These are phyloP conservation scores for Daldinia bambusicola DNA, from an alignment of 495 filamentous ascomycete species.

Conservation along the genomic window DNA sequence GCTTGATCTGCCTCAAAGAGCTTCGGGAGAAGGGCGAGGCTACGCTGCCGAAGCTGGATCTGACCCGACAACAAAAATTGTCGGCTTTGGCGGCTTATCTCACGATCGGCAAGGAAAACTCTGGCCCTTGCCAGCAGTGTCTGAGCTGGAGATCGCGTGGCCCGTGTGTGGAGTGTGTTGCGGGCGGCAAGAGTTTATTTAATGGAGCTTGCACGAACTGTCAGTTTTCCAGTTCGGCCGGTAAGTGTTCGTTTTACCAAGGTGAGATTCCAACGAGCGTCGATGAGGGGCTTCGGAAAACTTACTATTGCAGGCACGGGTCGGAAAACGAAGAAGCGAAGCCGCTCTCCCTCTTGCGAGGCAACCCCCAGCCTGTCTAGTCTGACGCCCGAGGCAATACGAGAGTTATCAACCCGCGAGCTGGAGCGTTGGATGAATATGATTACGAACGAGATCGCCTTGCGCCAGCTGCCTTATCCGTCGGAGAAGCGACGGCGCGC, in stretches of 20 bases:
- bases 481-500: neutral
- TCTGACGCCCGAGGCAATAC: neutral
- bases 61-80: neutral
- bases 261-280: neutral
- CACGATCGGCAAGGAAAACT: neutral
- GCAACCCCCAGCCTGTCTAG: neutral
- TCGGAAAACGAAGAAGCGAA: neutral
- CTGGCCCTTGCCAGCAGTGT: neutral
- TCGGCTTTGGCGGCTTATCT: neutral
- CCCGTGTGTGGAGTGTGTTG: neutral
- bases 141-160: neutral
- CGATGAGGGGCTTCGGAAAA: neutral
- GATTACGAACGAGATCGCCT: neutral
- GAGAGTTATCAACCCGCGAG: neutral
- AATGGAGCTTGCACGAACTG: neutral
- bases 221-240: neutral
- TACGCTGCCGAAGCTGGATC: neutral
- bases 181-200: neutral
- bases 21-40: neutral
- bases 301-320: neutral
- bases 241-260: neutral
- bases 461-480: neutral
- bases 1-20: neutral
- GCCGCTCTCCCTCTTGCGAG: neutral
- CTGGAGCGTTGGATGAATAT: neutral